phyloP scores from a whole-genome alignment of 768 basidiomycete species.

The Rhodocollybia butyracea region DNA sequence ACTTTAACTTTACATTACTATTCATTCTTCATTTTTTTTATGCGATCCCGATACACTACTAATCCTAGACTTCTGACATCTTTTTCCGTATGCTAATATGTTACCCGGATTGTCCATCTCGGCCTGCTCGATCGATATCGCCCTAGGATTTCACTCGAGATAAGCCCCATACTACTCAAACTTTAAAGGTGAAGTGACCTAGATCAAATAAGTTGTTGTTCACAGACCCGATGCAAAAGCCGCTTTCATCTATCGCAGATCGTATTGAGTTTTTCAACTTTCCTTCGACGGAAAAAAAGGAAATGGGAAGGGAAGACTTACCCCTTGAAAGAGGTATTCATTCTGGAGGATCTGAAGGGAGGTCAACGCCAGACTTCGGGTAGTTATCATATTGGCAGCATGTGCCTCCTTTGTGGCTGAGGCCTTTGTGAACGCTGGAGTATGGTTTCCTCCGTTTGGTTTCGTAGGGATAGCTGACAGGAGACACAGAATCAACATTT shows the following conservation, averaged over 20 bases:
- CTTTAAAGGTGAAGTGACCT: no score
- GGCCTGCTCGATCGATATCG: no score
- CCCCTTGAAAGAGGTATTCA: constrained; percentile 52
- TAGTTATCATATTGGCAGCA: constrained; percentile 48
- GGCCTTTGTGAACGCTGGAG: constrained; percentile 59
- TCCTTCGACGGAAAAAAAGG: neutral
- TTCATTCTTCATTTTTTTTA: neutral
- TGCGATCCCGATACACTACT: no score
- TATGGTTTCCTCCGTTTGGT: constrained; percentile 74
- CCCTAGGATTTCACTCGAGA: no score
- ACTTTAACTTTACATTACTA: constrained; percentile 1
- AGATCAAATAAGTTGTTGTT: no score
- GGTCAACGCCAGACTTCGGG: constrained; percentile 61
- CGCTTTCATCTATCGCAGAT: constrained; percentile 4
- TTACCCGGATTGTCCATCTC: no score
- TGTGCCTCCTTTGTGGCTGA: constrained; percentile 63
- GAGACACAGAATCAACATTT: constrained; percentile 14
- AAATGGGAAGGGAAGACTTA: constrained; percentile 22
- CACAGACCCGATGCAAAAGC: no score
- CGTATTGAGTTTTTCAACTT: neutral
- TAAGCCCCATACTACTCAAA: no score
- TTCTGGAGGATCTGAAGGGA: constrained; percentile 61
- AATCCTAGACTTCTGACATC: constrained; percentile 1
- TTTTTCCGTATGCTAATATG: no score
- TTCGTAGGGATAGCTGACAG: constrained; percentile 68